Percentiles rank a stretch among this genome's conserved stretches.
These are phyloP conservation scores for Phytophthora megakarya DNA, from an alignment of 352 stramenopile genomes.

Conservation along the genomic window DNA sequence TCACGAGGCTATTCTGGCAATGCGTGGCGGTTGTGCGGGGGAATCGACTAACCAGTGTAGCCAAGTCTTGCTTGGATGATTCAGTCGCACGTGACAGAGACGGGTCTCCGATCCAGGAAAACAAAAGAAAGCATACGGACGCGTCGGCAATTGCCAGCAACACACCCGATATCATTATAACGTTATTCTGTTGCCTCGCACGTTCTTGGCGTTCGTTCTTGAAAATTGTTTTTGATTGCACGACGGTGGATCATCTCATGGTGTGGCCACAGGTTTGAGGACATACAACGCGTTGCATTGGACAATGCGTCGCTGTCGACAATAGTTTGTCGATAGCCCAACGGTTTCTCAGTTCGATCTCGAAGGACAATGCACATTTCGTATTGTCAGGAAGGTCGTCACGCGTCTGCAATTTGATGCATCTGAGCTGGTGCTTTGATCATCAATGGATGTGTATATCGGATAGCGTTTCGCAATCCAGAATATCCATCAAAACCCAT, in stretches of 20 bases:
- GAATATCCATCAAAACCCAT: no score
- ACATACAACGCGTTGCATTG: neutral
- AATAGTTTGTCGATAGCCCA: neutral
- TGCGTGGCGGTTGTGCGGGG: slow-evolving; percentile 10
- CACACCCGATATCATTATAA: neutral
- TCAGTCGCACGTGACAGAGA: slow-evolving; percentile 26
- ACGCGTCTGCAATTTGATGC: no score
- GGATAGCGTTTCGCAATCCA: no score
- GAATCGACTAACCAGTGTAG: slow-evolving; percentile 37
- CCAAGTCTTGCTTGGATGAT: slow-evolving; percentile 29
- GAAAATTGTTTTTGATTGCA: neutral
- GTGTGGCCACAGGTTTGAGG: neutral
- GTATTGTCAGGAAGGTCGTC: no score
- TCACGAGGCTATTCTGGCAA: slow-evolving; percentile 12
- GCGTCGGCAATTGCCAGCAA: neutral
- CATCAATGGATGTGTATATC: neutral
- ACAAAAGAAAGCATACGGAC: neutral
- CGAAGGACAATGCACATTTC: neutral
- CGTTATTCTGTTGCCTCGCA: neutral
- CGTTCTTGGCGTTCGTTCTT: neutral
- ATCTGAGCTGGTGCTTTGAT: no score
- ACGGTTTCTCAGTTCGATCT: neutral
- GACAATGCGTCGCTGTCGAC: neutral
- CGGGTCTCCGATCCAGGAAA: slow-evolving; percentile 18
- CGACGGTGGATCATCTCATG: neutral